Base-by-base conservation (phyloP, 2,329 filamentous ascomycete genomes). In the Sporothrix phasma region DNA sequence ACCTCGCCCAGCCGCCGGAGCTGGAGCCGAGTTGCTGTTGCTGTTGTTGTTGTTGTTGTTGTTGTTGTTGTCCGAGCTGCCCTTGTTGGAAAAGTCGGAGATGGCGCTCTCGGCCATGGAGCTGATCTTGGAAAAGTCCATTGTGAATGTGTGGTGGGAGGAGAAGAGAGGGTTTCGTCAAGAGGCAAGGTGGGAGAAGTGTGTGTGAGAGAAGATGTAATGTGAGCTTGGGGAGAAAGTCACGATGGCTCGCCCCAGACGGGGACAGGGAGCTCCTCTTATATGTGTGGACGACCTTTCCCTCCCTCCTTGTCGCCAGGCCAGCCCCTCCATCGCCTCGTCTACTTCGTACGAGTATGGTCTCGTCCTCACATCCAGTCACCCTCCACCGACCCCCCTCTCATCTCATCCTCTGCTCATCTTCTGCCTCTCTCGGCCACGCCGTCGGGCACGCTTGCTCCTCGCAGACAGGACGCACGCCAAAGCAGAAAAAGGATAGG, bases 111-210 rank as follows among this genome's bases (percentile, higher is more conserved):
- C 56, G 47, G 68, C 70, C 59, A 68, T 34, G 39, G 66, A 62
- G 43, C 66, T 65, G 51, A 72, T 51, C 65, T 69, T 68, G 67
- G 68, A 61, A 59, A 71, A 71, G 62, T 70, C 68, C 71, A 73
- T 73, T 65, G 65, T 67, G 66, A 62, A 31, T 46, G 67, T 56
- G 37, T 58, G n/a, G 22, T 41, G 46, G 29, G 29, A 63, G 45
- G n/a, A 3, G 6, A 19, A 24, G 5, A 49, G 11, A 59, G 37
- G 19, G 10, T 19, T 17, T 24, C 15, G 17, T 31, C 13, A 31
- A 29, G 5, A n/a, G 3, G 31, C 15, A 13, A 10, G 26, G 1
- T 49, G 22, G 11, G 11, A 43, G 29, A n/a, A n/a, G n/a, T n/a
- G n/a, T 51, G 19, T 31, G 41, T 24, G 26, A 51, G n/a, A 22